Conservation (phyloP, 2,329 filamentous ascomycete species). For the Teratosphaeria zuluensis region DNA sequence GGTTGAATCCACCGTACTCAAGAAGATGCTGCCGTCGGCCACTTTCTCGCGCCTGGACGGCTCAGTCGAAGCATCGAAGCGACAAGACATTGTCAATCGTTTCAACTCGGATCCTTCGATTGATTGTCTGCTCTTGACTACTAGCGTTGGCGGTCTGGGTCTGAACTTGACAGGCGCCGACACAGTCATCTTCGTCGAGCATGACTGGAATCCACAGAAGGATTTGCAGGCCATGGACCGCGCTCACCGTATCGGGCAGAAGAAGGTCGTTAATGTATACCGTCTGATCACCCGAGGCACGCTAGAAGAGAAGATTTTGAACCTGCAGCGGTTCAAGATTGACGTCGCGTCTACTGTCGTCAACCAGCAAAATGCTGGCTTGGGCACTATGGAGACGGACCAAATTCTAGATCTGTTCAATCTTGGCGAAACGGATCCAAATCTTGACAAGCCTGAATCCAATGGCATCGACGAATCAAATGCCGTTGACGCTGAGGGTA, state of each 20-base stretch:
- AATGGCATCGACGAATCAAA: slow-evolving; percentile 69
- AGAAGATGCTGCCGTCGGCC: slow-evolving; percentile 81
- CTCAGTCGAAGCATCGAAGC: slow-evolving; percentile 80
- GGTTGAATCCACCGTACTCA: slow-evolving; percentile 88
- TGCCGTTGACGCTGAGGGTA: slow-evolving; percentile 67
- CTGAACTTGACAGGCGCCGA: slow-evolving; percentile 94
- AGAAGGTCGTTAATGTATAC: slow-evolving; percentile 99
- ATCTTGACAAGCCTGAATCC: slow-evolving; percentile 29
- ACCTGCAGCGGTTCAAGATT: slow-evolving; percentile 96
- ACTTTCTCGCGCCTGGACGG: slow-evolving; percentile 93
- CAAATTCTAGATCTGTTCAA: slow-evolving; percentile 97
- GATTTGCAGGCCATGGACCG: slow-evolving; percentile 99
- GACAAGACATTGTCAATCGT: slow-evolving; percentile 96
- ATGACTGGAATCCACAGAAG: slow-evolving; percentile 99
- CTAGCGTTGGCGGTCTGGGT: slow-evolving; percentile 86
- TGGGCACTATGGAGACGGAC: slow-evolving; percentile 95
- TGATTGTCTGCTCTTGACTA: slow-evolving; percentile 86
- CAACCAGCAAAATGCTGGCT: slow-evolving; percentile 94
- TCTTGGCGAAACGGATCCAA: slow-evolving; percentile 59
- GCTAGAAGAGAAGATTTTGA: slow-evolving; percentile 94
- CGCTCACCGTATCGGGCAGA: slow-evolving; percentile 94
- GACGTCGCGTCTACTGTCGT: slow-evolving; percentile 97
- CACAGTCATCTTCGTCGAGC: slow-evolving; percentile 98
- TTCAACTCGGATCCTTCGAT: slow-evolving; percentile 98
- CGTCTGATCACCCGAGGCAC: slow-evolving; percentile 92